Percentiles rank a stretch among this genome's conserved stretches.
Evolutionary conservation across 208 protist species (phyloP).

Genomic region (Porcisia hertigi): DNA sequence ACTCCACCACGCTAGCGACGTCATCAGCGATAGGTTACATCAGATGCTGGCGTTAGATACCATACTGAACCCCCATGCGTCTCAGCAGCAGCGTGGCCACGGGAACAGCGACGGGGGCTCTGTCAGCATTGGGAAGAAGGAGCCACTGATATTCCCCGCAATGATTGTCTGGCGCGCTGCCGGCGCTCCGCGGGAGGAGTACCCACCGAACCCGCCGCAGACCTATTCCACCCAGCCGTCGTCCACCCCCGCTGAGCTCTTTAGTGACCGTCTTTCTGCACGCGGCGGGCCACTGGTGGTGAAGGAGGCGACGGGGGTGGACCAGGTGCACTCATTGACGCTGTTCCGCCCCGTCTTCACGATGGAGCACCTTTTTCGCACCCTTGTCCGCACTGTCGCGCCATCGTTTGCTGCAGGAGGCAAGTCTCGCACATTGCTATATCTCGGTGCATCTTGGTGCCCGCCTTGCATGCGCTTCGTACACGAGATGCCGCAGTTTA

Average conservation of each 20-base stretch:
- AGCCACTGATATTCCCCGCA: slow-evolving; percentile 38
- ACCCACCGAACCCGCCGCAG: slow-evolving; percentile 31
- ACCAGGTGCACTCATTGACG: slow-evolving; percentile 67
- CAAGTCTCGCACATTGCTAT: slow-evolving; percentile 52
- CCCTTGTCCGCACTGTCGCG: slow-evolving; percentile 29
- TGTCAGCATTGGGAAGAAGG: slow-evolving; percentile 7
- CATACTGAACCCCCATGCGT: slow-evolving; percentile 36
- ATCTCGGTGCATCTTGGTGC: slow-evolving; percentile 86
- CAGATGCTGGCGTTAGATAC: slow-evolving; percentile 48
- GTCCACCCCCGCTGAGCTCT: slow-evolving; percentile 27
- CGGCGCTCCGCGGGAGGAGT: slow-evolving; percentile 44
- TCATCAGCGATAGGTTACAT: slow-evolving; percentile 36
- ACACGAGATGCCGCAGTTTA: slow-evolving; percentile 50
- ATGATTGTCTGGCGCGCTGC: slow-evolving; percentile 40
- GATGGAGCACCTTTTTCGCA: slow-evolving; percentile 54
- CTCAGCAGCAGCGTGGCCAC: slow-evolving; percentile 16
- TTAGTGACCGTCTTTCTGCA: slow-evolving; percentile 32
- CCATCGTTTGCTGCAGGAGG: slow-evolving; percentile 14
- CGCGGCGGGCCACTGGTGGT: slow-evolving; percentile 61
- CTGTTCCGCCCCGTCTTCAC: slow-evolving; percentile 73
- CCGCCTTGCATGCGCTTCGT: slow-evolving; percentile 85
- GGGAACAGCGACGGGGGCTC: slow-evolving; percentile 14
- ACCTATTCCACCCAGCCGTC: slow-evolving; percentile 33
- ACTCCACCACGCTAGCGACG: slow-evolving; percentile 40
- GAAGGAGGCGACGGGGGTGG: slow-evolving; percentile 65